Evolutionary conservation across 179 eudicot genomes (phyloP), one percentile per base, ranked within the genome.

Genomic region (Corrigiola litoralis): DNA sequence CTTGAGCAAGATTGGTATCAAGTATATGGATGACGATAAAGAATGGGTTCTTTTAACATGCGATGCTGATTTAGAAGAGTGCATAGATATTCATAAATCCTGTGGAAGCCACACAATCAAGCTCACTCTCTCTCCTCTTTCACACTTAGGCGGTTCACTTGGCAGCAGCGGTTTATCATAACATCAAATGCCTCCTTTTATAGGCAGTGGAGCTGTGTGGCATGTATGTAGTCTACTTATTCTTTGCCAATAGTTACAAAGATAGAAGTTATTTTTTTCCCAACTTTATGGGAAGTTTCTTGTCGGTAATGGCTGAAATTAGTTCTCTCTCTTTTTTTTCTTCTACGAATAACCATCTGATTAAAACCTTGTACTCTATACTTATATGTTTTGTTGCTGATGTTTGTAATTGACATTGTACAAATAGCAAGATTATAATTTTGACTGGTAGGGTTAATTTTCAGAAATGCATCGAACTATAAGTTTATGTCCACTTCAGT

Each of bases 31-130:
- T 40, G 96, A 91, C 60, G 96, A 89, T 50, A 75, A 66, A 16
- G 97, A 91, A 70, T 89, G 96, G 96, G 90, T 91, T 57, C 96
- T 91, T 27, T 68, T 91, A 72, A 86, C 96, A 9, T 91, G 97
- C 55, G 90, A 91, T 72, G 97, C 74, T 58, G 97, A 91, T 77
- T 80, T 90, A 50, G 89, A 88, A 69, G 96, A 91, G 63, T 91
- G 97, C 56, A 64, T 82, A 37, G 96, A 91, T 65, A 78, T 86
- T 60, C 81, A 88, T 71, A 78, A 59, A 44, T 84, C 87, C 24
- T 74, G 85, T 20, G 70, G 60, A 42, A 81, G 51, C 59, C 79
- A 72, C 68, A 86, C 87, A 3, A 80, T 89, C 58, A 88, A 83
- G 71, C 83, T 90, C 32, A 74, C 79, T 11, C 75, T 91, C 17